Conservation (phyloP, 2,329 filamentous ascomycete species). For the Nemania diffusa region DNA sequence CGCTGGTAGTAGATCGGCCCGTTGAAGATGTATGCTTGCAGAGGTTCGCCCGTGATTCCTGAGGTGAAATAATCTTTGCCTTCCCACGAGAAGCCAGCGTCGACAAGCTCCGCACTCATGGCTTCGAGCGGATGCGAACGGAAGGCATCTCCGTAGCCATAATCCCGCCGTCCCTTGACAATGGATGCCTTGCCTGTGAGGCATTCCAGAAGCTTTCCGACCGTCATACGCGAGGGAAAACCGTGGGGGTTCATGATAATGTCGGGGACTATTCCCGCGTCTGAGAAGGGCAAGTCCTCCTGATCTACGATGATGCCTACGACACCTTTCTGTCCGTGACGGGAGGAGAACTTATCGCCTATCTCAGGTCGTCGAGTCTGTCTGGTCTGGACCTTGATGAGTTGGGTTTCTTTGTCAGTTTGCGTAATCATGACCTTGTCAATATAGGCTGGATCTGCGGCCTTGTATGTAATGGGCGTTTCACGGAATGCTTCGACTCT, state of each 20-base stretch:
- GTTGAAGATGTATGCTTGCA: slow-evolving; percentile 97
- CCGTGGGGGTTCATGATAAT: slow-evolving; percentile 99
- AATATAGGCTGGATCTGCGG: slow-evolving; percentile 86
- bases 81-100: slow-evolving; percentile 93
- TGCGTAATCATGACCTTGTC: slow-evolving; percentile 96
- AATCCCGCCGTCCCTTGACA: slow-evolving; percentile 83
- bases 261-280: slow-evolving; percentile 90
- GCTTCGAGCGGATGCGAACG: slow-evolving; percentile 85
- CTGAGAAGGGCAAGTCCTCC: slow-evolving; percentile 95
- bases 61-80: slow-evolving; percentile 97
- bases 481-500: slow-evolving; percentile 73
- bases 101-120: slow-evolving; percentile 85
- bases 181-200: slow-evolving; percentile 94
- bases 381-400: slow-evolving; percentile 95
- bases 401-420: slow-evolving; percentile 84
- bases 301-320: slow-evolving; percentile 97
- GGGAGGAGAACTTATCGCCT: slow-evolving; percentile 98
- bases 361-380: slow-evolving; percentile 95
- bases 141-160: slow-evolving; percentile 85
- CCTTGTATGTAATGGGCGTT: slow-evolving; percentile 79
- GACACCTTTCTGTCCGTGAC: slow-evolving; percentile 98
- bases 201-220: slow-evolving; percentile 96
- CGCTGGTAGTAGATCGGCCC: slow-evolving; percentile 99
- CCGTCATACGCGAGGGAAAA: slow-evolving; percentile 99
- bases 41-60: slow-evolving; percentile 91